Evolutionary conservation across 345 rosid genomes (phyloP).

Genomic region (Euclidium syriacum): DNA sequence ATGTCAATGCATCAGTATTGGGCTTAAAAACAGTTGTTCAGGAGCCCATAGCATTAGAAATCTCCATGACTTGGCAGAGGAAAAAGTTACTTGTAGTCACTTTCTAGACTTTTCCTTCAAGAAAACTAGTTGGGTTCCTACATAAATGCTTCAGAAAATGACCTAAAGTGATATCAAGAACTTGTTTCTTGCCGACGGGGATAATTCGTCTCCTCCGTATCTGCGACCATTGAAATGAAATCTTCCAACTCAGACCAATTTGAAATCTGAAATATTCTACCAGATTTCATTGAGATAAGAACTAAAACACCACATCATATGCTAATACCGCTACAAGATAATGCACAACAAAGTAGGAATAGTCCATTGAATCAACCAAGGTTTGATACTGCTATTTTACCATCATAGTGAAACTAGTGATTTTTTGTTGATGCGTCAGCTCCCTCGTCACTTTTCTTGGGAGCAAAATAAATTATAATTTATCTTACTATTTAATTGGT

Average conservation of each 20-base stretch:
- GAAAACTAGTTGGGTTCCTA: neutral
- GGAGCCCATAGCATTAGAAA: neutral
- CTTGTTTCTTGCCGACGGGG: neutral
- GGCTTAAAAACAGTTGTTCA: conserved; percentile 1
- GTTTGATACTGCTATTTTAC: too few relatives aligned
- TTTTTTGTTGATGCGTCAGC: too few relatives aligned
- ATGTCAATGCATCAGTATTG: neutral
- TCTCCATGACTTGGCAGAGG: neutral
- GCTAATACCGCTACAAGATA: too few relatives aligned
- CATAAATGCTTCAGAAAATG: neutral
- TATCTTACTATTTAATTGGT: too few relatives aligned
- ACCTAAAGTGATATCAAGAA: neutral
- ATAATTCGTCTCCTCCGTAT: neutral
- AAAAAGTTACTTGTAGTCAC: neutral
- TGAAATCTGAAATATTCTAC: too few relatives aligned
- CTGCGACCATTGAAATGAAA: neutral
- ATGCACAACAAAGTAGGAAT: neutral
- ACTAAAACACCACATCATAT: neutral
- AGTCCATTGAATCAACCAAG: neutral
- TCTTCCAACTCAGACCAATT: neutral
- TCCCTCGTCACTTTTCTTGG: too few relatives aligned
- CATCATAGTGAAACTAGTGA: too few relatives aligned
- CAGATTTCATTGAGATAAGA: too few relatives aligned
- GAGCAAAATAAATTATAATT: too few relatives aligned
- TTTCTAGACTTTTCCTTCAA: neutral